Percentiles rank a stretch among this genome's conserved stretches.
phyloP scores from a whole-genome alignment of 352 stramenopile species.

The Elongisporangium anandrum region DNA sequence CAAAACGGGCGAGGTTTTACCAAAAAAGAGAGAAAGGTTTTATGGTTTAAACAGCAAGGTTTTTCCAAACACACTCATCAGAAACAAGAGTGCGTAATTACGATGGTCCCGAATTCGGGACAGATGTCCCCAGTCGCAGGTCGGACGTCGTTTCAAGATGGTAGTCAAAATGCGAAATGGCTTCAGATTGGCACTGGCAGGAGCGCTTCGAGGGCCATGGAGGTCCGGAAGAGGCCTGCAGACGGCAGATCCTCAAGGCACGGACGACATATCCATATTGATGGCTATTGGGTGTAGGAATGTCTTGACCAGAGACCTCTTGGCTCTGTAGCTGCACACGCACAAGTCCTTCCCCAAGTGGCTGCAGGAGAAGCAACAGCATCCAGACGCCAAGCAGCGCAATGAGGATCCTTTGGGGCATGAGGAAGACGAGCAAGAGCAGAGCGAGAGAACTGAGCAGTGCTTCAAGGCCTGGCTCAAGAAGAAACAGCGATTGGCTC shows the following conservation, averaged over 20 bases:
- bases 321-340: slow-evolving; percentile 31
- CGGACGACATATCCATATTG: not conserved
- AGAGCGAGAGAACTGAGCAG: not conserved
- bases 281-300: not conserved
- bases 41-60: not conserved
- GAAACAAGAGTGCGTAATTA: slow-evolving; percentile 4
- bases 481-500: not conserved
- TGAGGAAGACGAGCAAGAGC: not conserved
- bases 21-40: not conserved
- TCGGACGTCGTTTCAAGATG: not conserved
- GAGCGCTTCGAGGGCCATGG: slow-evolving; percentile 32
- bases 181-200: slow-evolving; percentile 58
- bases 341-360: slow-evolving; percentile 39
- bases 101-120: slow-evolving; percentile 4
- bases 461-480: not conserved
- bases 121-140: not conserved
- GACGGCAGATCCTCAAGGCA: slow-evolving; percentile 46
- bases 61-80: not conserved
- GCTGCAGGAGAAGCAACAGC: slow-evolving; percentile 16
- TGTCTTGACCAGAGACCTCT: no score
- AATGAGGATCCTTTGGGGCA: not conserved
- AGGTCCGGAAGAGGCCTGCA: slow-evolving; percentile 34
- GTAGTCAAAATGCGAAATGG: not conserved
- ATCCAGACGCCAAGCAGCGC: not conserved
- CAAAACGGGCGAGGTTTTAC: slow-evolving; percentile 1